Conservation (phyloP, 208 protist genomes). For the Borovskyia barvae region DNA sequence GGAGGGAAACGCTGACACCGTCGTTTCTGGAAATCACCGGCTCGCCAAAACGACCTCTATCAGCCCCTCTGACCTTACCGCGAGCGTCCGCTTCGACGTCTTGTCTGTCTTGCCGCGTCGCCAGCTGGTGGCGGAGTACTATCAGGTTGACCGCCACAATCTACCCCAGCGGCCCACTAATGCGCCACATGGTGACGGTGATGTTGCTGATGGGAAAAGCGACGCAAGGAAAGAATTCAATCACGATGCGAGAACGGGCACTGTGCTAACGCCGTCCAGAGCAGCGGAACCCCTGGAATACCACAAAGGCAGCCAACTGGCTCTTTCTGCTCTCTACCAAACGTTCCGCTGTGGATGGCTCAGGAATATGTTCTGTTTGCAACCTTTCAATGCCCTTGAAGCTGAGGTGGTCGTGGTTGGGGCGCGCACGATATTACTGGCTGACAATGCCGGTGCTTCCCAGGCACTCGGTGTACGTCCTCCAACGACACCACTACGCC, state of each 20-base stretch:
- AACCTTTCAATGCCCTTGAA: slow-evolving; percentile 34
- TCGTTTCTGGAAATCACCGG: too few relatives aligned
- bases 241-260: not conserved
- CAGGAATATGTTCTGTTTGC: slow-evolving; percentile 56
- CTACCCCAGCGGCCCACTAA: slow-evolving; percentile 14
- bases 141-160: slow-evolving; percentile 34
- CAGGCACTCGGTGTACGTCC: slow-evolving; percentile 22
- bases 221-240: not conserved
- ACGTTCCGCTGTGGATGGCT: slow-evolving; percentile 39
- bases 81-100: slow-evolving; percentile 36
- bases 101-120: slow-evolving; percentile 50
- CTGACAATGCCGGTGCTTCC: slow-evolving; percentile 25
- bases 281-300: slow-evolving; percentile 2
- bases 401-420: slow-evolving; percentile 55
- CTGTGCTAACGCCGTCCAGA: not conserved
- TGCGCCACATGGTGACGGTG: not conserved
- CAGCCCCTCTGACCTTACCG: slow-evolving; percentile 20
- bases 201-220: not conserved
- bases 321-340: slow-evolving; percentile 50
- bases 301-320: slow-evolving; percentile 20
- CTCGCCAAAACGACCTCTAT: slow-evolving; percentile 7
- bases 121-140: slow-evolving; percentile 47
- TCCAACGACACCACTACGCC: not conserved
- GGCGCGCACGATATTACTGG: slow-evolving; percentile 37
- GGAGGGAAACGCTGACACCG: too few relatives aligned